Evolutionary conservation across 2,329 filamentous ascomycete species (phyloP), one percentile per base, ranked within the genome.

Genomic region (Paecilomyces fulvus): DNA sequence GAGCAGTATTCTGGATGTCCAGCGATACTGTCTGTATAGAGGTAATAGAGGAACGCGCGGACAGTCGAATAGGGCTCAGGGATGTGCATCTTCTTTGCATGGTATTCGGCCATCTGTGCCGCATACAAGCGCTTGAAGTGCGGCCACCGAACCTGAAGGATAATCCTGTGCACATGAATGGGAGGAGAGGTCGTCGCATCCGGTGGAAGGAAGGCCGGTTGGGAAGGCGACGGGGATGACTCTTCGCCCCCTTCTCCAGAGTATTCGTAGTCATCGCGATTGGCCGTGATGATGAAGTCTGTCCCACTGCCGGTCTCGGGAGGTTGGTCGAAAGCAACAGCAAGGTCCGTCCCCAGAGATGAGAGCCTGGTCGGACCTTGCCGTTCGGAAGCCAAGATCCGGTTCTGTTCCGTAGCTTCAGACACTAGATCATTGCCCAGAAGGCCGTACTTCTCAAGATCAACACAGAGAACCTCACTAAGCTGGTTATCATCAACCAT

Each of bases 31-130:
- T 99, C 94, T 0, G 94, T 96, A 73, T 99, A 99, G 1, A 99
- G 83, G 68, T 96, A 99, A 74, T 94, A 92, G 28, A 99, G 80
- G 68, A 99, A 99, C 0, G 92, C 90, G 63, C 90, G 91, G 51
- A 99, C 94, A 0, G 96, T 91, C 1, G 86, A 87, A 72, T 96
- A 97, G 0, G 92, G 92, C 67, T 99, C 95, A 0, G 94, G 92
- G 49, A 99, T 96, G 73, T 99, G 92, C 88, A 99, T 94, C 72
- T 89, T 91, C 67, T 94, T 94, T 14, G 90, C 94, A 70, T 99
- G 94, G 66, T 95, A 99, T 70, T 99, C 94, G 11, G 89, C 86
- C 94, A 99, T 99, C 68, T 96, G 91, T 3, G 92, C 86, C 53
- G 88, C 87, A 77, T 95, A 97, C 2, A 99, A 79, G 14, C 94